These are phyloP conservation scores for Trichophyton verrucosum DNA, from an alignment of 2,329 filamentous ascomycete species.

Conservation along the genomic window DNA sequence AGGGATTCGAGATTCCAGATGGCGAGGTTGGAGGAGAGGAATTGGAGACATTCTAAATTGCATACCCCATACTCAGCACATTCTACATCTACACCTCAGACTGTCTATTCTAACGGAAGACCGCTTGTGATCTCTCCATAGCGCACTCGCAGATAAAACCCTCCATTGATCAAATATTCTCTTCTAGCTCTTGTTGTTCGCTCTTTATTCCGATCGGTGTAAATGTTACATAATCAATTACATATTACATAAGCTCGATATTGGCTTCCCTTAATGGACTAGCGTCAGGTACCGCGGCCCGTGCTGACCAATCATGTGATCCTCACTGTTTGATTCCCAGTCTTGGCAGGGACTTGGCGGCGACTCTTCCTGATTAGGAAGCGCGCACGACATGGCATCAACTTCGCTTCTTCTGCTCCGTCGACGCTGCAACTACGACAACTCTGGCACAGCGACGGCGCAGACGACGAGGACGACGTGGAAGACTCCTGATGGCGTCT, in stretches of 20 bases:
- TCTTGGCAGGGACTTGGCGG: neutral
- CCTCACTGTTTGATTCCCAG: neutral
- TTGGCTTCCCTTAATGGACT: neutral
- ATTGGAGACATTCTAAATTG: constrained; percentile 27
- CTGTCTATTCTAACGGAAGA: neutral
- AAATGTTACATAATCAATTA: neutral
- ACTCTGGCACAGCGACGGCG: neutral
- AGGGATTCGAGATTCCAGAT: constrained; percentile 76
- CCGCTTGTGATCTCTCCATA: neutral
- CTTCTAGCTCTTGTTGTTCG: neutral
- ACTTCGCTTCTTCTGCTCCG: neutral
- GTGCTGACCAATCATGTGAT: neutral
- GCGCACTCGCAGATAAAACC: neutral
- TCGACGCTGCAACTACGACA: neutral
- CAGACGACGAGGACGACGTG: neutral
- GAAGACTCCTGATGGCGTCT: neutral
- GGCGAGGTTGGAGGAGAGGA: constrained; percentile 45
- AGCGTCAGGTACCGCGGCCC: neutral
- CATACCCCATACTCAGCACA: neutral
- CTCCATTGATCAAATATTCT: neutral
- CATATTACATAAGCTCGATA: neutral
- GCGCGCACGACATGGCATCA: neutral
- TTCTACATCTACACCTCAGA: neutral
- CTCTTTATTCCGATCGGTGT: neutral
- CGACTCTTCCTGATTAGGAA: neutral